Evolutionary conservation across 257 asterid species (phyloP).

Genomic region (Misopates orontium): DNA sequence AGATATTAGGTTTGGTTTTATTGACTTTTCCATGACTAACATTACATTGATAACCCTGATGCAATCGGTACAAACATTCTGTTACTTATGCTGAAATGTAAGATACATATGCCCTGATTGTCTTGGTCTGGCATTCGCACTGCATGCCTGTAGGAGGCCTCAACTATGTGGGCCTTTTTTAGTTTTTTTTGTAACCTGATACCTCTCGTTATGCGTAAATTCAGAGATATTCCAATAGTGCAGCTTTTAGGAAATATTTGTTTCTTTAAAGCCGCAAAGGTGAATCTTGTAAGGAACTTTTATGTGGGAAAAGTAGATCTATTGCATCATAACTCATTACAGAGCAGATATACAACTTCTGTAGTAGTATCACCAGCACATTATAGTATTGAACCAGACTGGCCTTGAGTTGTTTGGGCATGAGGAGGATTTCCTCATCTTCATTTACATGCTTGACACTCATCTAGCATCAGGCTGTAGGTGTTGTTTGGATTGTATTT

Average conservation of each 20-base stretch:
- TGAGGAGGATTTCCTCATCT: neutral
- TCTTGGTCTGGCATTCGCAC: neutral
- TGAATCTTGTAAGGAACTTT: neutral
- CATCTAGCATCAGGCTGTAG: neutral
- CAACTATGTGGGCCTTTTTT: neutral
- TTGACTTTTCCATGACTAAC: neutral
- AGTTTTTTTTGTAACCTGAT: neutral
- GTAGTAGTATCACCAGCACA: neutral
- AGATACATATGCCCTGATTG: constrained; percentile 7
- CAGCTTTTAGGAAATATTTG: neutral
- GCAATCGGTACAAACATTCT: constrained; percentile 3
- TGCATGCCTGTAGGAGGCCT: neutral
- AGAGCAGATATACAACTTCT: neutral
- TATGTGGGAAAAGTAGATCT: neutral
- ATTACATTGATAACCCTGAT: constrained; percentile 10
- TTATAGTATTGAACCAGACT: neutral
- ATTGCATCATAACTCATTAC: neutral
- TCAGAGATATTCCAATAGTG: constrained; percentile 2
- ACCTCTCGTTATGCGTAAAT: neutral
- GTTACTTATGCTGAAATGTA: constrained; percentile 8
- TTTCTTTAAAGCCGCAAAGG: constrained; percentile 8
- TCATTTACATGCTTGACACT: neutral
- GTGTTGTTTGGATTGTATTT: neutral
- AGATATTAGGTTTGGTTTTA: constrained; percentile 1
- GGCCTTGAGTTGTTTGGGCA: neutral